Percentiles rank a stretch among this genome's conserved stretches.
Evolutionary conservation across 257 asterid genomes (phyloP).

Genomic region (Asclepias syriaca): DNA sequence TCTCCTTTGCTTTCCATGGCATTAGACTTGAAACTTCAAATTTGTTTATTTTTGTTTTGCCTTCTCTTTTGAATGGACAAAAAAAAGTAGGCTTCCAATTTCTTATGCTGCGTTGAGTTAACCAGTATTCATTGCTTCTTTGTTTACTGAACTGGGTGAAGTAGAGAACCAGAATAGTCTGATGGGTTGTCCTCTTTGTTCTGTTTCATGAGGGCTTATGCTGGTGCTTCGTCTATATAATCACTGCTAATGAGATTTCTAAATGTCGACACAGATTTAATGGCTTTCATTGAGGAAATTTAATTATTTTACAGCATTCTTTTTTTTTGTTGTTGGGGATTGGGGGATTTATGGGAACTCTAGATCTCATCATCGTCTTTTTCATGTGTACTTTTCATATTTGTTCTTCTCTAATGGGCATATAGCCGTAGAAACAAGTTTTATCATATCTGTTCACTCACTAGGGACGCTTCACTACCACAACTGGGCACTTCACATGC

Average conservation of each 20-base stretch:
- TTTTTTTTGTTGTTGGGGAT: not conserved
- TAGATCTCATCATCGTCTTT: not conserved
- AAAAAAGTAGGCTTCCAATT: too few relatives aligned
- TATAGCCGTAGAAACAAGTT: not conserved
- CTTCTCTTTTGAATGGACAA: too few relatives aligned
- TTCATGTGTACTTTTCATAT: not conserved
- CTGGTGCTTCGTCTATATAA: not conserved
- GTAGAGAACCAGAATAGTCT: not conserved
- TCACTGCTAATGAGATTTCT: not conserved
- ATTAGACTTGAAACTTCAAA: too few relatives aligned
- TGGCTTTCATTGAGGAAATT: not conserved
- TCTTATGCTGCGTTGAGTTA: too few relatives aligned
- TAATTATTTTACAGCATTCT: not conserved
- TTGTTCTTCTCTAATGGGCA: not conserved
- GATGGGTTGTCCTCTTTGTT: not conserved
- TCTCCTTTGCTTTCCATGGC: not conserved
- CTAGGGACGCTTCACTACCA: conserved; percentile 20
- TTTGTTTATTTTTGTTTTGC: too few relatives aligned
- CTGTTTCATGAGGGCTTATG: not conserved
- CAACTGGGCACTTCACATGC: conserved; percentile 20
- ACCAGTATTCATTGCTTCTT: too few relatives aligned
- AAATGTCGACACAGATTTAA: not conserved
- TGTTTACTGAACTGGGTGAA: not conserved
- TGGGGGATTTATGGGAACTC: not conserved
- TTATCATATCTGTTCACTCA: not conserved